phyloP scores from a whole-genome alignment of 805 yeast species.

The Saturnispora besseyi region DNA sequence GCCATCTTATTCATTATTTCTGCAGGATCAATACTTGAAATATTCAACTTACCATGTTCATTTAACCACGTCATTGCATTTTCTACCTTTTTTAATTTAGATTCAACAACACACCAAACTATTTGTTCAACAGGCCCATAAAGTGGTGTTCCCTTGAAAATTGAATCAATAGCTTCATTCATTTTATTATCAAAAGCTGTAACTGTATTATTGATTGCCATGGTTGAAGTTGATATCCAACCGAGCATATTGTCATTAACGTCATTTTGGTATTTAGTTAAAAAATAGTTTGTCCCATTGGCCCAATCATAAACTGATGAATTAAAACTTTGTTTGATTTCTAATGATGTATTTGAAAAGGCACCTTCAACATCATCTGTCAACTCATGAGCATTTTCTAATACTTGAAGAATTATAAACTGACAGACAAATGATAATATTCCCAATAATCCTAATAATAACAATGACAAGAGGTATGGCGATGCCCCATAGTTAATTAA shows the following conservation, averaged over 20 bases:
- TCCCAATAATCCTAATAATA: constrained; percentile 52
- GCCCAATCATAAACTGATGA: constrained; percentile 41
- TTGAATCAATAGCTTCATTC: constrained; percentile 45
- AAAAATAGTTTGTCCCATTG: constrained; percentile 43
- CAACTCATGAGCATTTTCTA: constrained; percentile 2
- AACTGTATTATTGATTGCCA: constrained; percentile 52
- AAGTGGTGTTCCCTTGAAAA: constrained; percentile 63
- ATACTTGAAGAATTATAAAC: constrained; percentile 31
- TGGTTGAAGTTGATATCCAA: constrained; percentile 50
- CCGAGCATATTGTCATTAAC: constrained; percentile 63
- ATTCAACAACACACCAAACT: constrained; percentile 71
- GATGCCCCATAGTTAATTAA: constrained; percentile 43
- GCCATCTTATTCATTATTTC: constrained; percentile 9
- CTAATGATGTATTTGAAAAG: constrained; percentile 11
- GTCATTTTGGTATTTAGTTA: constrained; percentile 37
- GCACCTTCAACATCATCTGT: constrained; percentile 5
- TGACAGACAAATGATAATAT: constrained; percentile 47
- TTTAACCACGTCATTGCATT: constrained; percentile 74
- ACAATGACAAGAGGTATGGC: constrained; percentile 38
- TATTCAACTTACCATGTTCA: constrained; percentile 44
- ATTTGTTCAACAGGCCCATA: constrained; percentile 54
- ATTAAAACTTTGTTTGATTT: constrained; percentile 18
- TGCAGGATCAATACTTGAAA: constrained; percentile 40
- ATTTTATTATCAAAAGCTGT: constrained; percentile 47
- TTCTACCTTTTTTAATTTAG: constrained; percentile 58